These are phyloP conservation scores for Globisporangium iwayamae DNA, from an alignment of 352 stramenopile genomes.

Conservation along the genomic window DNA sequence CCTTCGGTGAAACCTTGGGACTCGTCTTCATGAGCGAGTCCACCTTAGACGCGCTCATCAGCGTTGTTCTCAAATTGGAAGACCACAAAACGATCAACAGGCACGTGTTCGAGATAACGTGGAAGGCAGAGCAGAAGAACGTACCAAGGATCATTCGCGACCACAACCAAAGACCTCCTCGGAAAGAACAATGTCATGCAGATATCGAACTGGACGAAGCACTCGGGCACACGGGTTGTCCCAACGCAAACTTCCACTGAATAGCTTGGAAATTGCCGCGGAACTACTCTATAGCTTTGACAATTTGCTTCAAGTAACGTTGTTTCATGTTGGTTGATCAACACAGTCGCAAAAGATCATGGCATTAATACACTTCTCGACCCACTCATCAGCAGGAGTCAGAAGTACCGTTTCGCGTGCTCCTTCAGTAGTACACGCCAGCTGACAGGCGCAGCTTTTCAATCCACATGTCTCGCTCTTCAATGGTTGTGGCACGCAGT, in stretches of 20 bases:
- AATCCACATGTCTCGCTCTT: slow-evolving; percentile 83
- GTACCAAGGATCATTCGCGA: neutral
- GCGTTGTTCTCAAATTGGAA: slow-evolving; percentile 34
- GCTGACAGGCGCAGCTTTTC: slow-evolving; percentile 60
- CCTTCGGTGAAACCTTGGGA: slow-evolving; percentile 25
- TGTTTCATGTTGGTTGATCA: neutral
- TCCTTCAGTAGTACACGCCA: slow-evolving; percentile 30
- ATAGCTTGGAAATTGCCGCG: neutral
- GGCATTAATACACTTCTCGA: neutral
- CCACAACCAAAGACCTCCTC: neutral
- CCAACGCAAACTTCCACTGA: neutral
- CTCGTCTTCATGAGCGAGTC: slow-evolving; percentile 50
- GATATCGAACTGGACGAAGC: neutral
- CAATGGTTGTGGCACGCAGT: slow-evolving; percentile 75
- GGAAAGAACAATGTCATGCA: neutral
- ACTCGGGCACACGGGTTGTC: neutral
- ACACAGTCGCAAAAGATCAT: slow-evolving; percentile 4
- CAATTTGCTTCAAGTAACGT: neutral
- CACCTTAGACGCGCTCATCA: slow-evolving; percentile 46
- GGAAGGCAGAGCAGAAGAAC: slow-evolving; percentile 2
- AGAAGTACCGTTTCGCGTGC: neutral
- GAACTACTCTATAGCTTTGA: too few species aligned
- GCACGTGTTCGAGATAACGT: slow-evolving; percentile 22
- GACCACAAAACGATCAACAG: slow-evolving; percentile 31
- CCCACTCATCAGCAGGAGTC: neutral